Evolutionary conservation across 140 eudicot genomes (phyloP), one percentile per base, ranked within the genome.

Genomic region (Erigeron philadelphicus): DNA sequence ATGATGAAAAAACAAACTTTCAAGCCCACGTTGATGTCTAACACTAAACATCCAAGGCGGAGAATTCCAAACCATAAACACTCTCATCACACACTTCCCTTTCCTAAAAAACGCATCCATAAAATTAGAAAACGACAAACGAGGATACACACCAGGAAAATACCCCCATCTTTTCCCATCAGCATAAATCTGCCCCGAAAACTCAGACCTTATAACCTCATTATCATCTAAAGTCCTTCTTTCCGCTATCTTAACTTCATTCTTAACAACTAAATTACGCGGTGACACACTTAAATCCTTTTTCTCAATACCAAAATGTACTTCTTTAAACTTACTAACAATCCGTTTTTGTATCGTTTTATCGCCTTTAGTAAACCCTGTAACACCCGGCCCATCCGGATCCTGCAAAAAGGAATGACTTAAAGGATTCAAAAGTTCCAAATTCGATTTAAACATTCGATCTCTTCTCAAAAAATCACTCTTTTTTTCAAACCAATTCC

Each of bases 41-140:
- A 85, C 88, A 74, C 86, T 84, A 61, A 77, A 89, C 81, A 79
- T 82, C 98, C 98, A 93, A 4, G 95, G 83, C 0, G 98, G 96
- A 4, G 96, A 93, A 76, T 93, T 93, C 98, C 98, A 93, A 18
- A 89, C 95, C 98, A 93, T 93, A 65, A 89, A 93, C 4, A 93
- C 80, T 71, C 96, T 83, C 88, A 85, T 78, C 9, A 65, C 78
- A 67, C 98, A 93, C 79, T 81, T 89, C 6, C 95, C 95, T 80
- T 74, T 84, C 65, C 94, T 84, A 66, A 89, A 89, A 67, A 89
- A 93, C 6, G 83, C 71, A 59, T 84, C 88, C 95, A 93, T 78
- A 44, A 93, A 93, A 44, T 93, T 81, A 3, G 85, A 84, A 66
- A 88, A 93, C 0, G 95, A 83, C 71, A 93, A 54, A 0, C 78